phyloP scores from a whole-genome alignment of 192 early-diverging fungal genomes.

The Coemansia sp. region DNA sequence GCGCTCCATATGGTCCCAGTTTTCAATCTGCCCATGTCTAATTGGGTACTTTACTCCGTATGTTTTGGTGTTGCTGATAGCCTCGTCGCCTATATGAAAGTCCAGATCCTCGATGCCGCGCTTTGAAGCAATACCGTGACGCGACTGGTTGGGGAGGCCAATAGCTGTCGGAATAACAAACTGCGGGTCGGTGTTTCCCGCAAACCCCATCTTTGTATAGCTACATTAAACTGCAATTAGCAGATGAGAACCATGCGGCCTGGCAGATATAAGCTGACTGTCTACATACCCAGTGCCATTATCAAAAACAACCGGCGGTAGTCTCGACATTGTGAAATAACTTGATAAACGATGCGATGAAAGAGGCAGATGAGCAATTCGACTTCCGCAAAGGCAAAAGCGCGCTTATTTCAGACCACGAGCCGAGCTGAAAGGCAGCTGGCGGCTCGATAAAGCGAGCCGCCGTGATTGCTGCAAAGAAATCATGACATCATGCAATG shows the following conservation, averaged over 20 bases:
- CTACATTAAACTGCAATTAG: slow-evolving; percentile 14
- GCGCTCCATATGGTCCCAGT: slow-evolving; percentile 99
- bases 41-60: slow-evolving; percentile 90
- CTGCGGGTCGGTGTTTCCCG: slow-evolving; percentile 94
- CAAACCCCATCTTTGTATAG: slow-evolving; percentile 97
- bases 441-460: no score
- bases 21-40: slow-evolving; percentile 96
- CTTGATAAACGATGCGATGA: neutral
- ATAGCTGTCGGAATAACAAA: slow-evolving; percentile 97
- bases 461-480: no score
- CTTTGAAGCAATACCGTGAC: slow-evolving; percentile 83
- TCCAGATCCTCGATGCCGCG: slow-evolving; percentile 97
- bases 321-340: slow-evolving; percentile 30
- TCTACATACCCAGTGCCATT: slow-evolving; percentile 90
- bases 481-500: no score
- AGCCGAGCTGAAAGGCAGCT: neutral
- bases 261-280: neutral
- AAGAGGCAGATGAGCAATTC: neutral
- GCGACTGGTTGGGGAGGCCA: slow-evolving; percentile 57
- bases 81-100: slow-evolving; percentile 97
- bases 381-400: neutral
- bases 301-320: slow-evolving; percentile 90
- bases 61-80: slow-evolving; percentile 82
- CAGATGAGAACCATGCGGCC: neutral
- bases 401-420: slow-evolving; percentile 1